Evolutionary conservation across 139 green algal species (phyloP).

Genomic region (Prasinococcaceae sp.): DNA sequence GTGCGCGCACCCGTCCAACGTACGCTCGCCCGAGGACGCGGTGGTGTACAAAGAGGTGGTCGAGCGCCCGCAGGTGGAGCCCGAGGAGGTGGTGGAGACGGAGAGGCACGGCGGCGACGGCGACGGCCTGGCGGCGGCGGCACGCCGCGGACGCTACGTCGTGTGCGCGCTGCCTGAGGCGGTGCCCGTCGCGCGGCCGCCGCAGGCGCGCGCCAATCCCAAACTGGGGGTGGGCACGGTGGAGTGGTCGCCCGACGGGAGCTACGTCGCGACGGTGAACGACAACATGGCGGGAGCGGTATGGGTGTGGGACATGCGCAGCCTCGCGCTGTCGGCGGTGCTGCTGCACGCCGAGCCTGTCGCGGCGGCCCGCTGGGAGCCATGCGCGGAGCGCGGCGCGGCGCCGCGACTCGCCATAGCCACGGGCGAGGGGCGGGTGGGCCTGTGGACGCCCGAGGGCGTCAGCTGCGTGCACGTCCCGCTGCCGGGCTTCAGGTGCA

Average conservation of each 20-base stretch:
- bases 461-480: conserved; percentile 67
- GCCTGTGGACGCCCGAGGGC: conserved; percentile 61
- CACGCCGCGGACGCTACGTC: background rate
- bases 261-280: conserved; percentile 52
- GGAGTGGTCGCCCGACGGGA: conserved; percentile 46
- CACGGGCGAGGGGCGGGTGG: conserved; percentile 39
- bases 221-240: too few relatives aligned
- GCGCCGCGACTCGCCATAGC: conserved; percentile 34
- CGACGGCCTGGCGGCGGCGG: too few relatives aligned
- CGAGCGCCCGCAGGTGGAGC: background rate
- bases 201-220: too few relatives aligned
- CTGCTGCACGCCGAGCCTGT: conserved; percentile 45
- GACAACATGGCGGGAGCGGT: conserved; percentile 46
- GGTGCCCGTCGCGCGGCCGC: too few relatives aligned
- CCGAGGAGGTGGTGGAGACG: background rate
- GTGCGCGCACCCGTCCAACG: conserved; percentile 1
- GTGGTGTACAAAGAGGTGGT: conserved; percentile 1
- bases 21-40: background rate
- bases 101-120: background rate
- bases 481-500: conserved; percentile 41
- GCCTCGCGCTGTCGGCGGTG: conserved; percentile 42
- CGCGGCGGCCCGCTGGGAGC: conserved; percentile 34
- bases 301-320: conserved; percentile 64
- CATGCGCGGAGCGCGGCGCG: too few relatives aligned
- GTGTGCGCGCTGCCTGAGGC: background rate